Percentiles rank a stretch among this genome's conserved stretches.
These are phyloP conservation scores for Trichosanthes cucumerina DNA, from an alignment of 306 rosid species.

Conservation along the genomic window DNA sequence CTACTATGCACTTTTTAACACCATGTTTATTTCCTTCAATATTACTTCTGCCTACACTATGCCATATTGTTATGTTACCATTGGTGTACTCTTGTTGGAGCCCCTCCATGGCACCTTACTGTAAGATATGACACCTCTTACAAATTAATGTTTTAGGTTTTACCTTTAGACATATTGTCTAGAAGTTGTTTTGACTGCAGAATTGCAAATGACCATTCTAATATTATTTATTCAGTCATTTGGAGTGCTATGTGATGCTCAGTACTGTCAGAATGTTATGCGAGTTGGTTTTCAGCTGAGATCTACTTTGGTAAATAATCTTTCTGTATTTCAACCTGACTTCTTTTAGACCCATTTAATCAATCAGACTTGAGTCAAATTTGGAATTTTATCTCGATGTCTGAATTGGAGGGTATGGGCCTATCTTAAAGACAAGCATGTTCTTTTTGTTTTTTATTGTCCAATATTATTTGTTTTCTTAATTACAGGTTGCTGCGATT, in stretches of 20 bases:
- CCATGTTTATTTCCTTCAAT: neutral
- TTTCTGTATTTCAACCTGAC: constrained; percentile 2
- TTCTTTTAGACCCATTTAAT: neutral
- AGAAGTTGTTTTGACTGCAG: neutral
- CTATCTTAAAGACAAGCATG: neutral
- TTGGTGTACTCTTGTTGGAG: neutral
- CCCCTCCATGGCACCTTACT: neutral
- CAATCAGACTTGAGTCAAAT: neutral
- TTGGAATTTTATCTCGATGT: neutral
- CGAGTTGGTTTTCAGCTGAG: constrained; percentile 81
- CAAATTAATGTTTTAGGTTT: neutral
- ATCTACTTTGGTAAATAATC: constrained; percentile 62
- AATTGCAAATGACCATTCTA: constrained; percentile 14
- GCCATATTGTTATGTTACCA: no score
- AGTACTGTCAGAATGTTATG: constrained; percentile 60
- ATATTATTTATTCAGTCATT: constrained; percentile 43
- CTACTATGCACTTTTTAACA: constrained; percentile 13
- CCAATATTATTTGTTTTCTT: neutral
- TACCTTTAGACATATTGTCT: neutral
- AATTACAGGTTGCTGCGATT: constrained; percentile 70
- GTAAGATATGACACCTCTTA: neutral
- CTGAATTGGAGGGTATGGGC: neutral
- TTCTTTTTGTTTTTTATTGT: neutral
- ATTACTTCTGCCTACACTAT: neutral
- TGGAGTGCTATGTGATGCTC: constrained; percentile 62